phyloP scores from a whole-genome alignment of 2,329 filamentous ascomycete species.

The Diaporthe citri region DNA sequence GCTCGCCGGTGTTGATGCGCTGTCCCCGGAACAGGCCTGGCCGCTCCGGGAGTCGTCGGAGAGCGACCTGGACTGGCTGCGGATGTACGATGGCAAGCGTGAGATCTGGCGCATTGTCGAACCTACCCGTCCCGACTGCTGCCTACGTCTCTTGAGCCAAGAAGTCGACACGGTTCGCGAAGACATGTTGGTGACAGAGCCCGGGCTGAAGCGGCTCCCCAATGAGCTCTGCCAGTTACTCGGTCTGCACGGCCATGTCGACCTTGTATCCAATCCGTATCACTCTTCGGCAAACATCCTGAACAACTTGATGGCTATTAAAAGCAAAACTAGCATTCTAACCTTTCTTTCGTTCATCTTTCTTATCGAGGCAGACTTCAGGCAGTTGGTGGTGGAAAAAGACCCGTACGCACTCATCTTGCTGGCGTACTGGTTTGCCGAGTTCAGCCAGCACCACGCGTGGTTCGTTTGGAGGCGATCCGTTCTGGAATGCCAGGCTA shows the following conservation, averaged over 20 bases:
- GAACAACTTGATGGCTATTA: neutral
- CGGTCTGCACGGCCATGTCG: neutral
- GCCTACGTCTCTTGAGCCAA: neutral
- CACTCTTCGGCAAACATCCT: neutral
- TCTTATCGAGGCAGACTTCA: neutral
- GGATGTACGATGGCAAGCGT: neutral
- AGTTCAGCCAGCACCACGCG: neutral
- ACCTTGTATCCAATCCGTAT: neutral
- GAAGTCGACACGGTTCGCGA: neutral
- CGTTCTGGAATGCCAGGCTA: neutral
- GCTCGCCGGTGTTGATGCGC: neutral
- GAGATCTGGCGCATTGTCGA: neutral
- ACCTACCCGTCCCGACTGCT: neutral
- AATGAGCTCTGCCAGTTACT: neutral
- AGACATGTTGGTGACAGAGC: neutral
- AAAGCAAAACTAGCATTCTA: neutral
- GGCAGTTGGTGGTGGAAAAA: neutral
- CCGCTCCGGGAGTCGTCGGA: neutral
- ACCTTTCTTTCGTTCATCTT: neutral
- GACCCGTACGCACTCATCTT: neutral
- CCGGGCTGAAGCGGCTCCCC: neutral
- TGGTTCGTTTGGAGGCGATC: neutral
- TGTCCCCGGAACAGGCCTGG: neutral
- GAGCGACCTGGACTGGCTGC: neutral
- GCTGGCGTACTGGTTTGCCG: neutral